These are phyloP conservation scores for Clarireedia hainanense DNA, from an alignment of 2,329 filamentous ascomycete genomes.

Conservation along the genomic window DNA sequence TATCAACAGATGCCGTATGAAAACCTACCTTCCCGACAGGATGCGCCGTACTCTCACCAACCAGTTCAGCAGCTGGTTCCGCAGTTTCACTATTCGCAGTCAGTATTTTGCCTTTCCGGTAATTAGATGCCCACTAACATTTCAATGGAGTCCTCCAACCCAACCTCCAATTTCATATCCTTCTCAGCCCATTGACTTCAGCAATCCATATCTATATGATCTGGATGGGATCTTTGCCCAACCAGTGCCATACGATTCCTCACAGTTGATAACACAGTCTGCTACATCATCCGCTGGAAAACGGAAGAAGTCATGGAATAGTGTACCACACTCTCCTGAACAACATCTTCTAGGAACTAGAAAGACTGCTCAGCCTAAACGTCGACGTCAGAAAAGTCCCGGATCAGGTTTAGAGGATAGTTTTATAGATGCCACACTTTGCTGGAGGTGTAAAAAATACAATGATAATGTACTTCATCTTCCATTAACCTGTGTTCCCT, in stretches of 20 bases:
- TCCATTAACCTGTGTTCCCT: neutral
- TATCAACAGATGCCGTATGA: neutral
- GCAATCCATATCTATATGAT: conserved; percentile 1
- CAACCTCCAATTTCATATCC: neutral
- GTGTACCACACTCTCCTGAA: neutral
- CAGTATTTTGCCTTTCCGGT: neutral
- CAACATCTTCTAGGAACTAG: neutral
- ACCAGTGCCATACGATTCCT: neutral
- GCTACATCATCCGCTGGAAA: neutral
- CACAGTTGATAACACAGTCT: neutral
- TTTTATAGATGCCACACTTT: conserved; percentile 1
- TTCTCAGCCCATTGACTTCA: neutral
- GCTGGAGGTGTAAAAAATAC: conserved; percentile 6
- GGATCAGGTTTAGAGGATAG: neutral
- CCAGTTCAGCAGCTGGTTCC: neutral
- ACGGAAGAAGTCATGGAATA: conserved; percentile 2
- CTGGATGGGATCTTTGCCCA: neutral
- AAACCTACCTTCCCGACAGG: neutral
- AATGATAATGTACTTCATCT: neutral
- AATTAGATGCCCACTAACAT: neutral
- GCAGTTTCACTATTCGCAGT: neutral
- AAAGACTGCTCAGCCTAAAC: conserved; percentile 4
- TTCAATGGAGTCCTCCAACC: neutral
- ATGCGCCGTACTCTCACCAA: neutral
- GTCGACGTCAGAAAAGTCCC: neutral